Conservation (phyloP, 768 basidiomycete genomes). For the Leccinum imitatum region DNA sequence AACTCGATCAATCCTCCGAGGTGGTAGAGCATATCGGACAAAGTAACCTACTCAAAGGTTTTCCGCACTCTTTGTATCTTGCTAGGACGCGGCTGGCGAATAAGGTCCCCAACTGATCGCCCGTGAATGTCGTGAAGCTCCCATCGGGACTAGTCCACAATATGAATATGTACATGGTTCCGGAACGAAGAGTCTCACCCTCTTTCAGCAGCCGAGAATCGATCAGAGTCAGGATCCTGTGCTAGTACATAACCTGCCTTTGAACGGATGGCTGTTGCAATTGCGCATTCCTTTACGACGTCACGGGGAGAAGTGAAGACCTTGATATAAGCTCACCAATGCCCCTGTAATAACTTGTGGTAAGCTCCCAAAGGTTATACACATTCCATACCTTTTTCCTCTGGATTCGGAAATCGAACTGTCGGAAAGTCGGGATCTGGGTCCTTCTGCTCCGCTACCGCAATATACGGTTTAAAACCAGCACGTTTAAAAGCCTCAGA, state of each 20-base stretch:
- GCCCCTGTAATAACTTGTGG: conserved; percentile 39
- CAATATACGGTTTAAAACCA: conserved; percentile 57
- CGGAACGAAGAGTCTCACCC: conserved; percentile 38
- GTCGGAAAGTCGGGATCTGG: conserved; percentile 89
- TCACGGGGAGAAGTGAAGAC: conserved; percentile 2
- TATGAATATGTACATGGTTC: conserved; percentile 2
- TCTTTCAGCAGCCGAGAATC: conserved; percentile 77
- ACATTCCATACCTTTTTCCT: conserved; percentile 68
- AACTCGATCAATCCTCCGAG: conserved; percentile 35
- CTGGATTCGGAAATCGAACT: conserved; percentile 84
- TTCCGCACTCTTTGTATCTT: conserved; percentile 45
- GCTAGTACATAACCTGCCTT: conserved; percentile 70
- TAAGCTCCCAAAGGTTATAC: conserved; percentile 5
- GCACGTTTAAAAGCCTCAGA: conserved; percentile 54
- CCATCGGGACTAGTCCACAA: conserved; percentile 36
- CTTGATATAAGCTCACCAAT: conserved; percentile 37
- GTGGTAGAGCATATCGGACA: conserved; percentile 36
- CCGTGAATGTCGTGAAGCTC: conserved; percentile 72
- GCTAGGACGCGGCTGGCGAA: conserved; percentile 49
- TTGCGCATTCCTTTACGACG: conserved; percentile 62
- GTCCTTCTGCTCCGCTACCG: conserved; percentile 62
- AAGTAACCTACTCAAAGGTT: conserved; percentile 39
- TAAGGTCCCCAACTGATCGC: conserved; percentile 75
- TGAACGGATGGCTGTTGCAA: conserved; percentile 54
- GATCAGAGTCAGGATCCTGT: conserved; percentile 87